Conservation (phyloP, 192 early-diverging fungal genomes). For the Thoreauomyces humboldtii region DNA sequence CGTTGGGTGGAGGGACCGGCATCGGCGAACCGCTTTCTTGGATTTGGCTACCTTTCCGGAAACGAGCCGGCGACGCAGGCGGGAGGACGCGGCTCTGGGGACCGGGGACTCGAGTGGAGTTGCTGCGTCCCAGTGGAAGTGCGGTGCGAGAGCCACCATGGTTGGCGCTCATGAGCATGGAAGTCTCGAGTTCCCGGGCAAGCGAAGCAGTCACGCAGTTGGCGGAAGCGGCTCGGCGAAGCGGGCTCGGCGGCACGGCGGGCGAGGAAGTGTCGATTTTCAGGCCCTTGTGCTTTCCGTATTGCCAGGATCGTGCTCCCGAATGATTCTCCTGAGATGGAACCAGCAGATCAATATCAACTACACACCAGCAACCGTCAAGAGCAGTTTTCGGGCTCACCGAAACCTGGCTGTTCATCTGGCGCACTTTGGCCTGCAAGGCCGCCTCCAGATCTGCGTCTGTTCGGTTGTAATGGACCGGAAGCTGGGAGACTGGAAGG, state of each 20-base stretch:
- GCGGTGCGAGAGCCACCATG: neutral
- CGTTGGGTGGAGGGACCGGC: constrained; percentile 12
- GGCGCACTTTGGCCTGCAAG: too few species aligned
- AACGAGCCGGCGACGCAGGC: neutral
- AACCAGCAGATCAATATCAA: too few species aligned
- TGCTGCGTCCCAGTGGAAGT: neutral
- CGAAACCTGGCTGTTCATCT: too few species aligned
- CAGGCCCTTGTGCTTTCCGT: neutral
- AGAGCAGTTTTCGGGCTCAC: too few species aligned
- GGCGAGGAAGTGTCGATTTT: constrained; percentile 16
- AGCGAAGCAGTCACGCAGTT: constrained; percentile 19
- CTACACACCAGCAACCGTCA: too few species aligned
- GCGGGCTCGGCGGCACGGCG: constrained; percentile 6
- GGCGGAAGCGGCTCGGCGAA: constrained; percentile 10
- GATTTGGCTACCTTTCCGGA: too few species aligned
- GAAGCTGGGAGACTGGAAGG: neutral
- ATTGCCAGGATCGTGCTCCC: constrained; percentile 2
- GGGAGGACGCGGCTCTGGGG: too few species aligned
- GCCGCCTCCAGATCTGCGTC: too few species aligned
- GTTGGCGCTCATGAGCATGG: neutral
- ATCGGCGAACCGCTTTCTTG: neutral
- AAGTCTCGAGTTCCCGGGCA: constrained; percentile 2
- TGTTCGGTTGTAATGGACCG: too few species aligned
- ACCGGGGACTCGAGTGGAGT: too few species aligned
- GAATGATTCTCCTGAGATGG: too few species aligned